phyloP scores from a whole-genome alignment of 345 rosid species.

The Citrus sp. region DNA sequence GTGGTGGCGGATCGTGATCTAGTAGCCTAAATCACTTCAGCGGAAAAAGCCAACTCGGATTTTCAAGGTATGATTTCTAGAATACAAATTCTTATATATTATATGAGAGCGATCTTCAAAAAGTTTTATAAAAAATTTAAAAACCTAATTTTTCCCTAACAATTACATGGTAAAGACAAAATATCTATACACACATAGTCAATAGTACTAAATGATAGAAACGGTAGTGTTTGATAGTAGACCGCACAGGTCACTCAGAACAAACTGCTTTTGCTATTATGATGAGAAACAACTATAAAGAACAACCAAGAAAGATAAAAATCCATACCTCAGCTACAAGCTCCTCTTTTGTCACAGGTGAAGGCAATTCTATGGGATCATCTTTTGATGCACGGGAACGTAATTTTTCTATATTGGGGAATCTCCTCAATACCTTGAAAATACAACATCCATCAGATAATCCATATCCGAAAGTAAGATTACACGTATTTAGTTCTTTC shows the following conservation, averaged over 20 bases:
- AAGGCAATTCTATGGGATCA: slow-evolving; percentile 61
- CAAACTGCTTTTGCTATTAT: background rate
- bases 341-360: slow-evolving; percentile 72
- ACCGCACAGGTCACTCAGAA: background rate
- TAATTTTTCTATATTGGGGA: slow-evolving; percentile 57
- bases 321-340: no score
- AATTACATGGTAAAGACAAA: background rate
- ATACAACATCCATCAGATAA: slow-evolving; percentile 8
- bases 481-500: background rate
- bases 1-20: no score
- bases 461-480: background rate
- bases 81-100: no score
- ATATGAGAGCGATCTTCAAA: no score
- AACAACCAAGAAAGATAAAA: no score
- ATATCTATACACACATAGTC: background rate
- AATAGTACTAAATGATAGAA: background rate
- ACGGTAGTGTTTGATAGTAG: background rate
- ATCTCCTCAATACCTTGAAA: slow-evolving; percentile 55
- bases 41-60: no score
- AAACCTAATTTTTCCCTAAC: no score
- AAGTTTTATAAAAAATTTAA: no score
- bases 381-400: slow-evolving; percentile 67
- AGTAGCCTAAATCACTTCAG: no score
- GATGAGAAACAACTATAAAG: no score
- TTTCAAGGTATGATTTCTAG: no score